Conservation (phyloP, 208 protist species). For the Wallacemonas sp. region DNA sequence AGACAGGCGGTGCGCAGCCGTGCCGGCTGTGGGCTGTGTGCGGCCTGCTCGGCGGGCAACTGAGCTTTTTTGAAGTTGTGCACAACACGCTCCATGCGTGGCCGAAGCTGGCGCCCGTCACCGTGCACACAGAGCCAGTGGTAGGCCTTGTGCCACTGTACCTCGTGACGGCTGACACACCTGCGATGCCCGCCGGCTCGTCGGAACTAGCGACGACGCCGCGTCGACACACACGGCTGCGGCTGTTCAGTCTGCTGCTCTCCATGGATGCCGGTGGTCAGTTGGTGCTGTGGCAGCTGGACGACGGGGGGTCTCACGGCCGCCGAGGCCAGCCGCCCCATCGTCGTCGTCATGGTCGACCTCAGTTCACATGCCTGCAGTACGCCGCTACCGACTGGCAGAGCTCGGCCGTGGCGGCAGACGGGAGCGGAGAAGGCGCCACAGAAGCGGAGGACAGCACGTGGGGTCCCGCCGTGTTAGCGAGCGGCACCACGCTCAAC, state of each 20-base stretch:
- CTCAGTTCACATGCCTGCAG: not conserved
- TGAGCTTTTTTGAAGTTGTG: slow-evolving; percentile 18
- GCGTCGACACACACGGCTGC: not conserved
- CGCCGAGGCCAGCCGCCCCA: no score
- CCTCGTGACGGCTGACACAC: not conserved
- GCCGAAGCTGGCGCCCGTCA: slow-evolving; percentile 18
- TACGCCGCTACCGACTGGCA: not conserved
- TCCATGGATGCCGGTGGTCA: slow-evolving; percentile 32
- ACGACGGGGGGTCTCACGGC: not conserved
- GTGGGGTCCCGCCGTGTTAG: slow-evolving; percentile 5
- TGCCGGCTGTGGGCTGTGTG: slow-evolving; percentile 10
- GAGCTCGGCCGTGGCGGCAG: no score
- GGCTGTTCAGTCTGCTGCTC: not conserved
- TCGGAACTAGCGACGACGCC: no score
- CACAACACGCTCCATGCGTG: slow-evolving; percentile 27
- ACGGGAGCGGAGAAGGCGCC: not conserved
- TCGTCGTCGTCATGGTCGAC: not conserved
- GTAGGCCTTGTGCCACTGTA: slow-evolving; percentile 22
- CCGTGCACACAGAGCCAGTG: slow-evolving; percentile 18
- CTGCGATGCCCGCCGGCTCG: not conserved
- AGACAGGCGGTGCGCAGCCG: not conserved
- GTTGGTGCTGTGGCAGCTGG: slow-evolving; percentile 27
- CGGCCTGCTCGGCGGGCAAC: slow-evolving; percentile 33
- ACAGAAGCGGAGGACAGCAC: not conserved
- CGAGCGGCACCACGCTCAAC: not conserved